Conservation (phyloP, 2,329 filamentous ascomycete genomes). For the Rhynchosporium agropyri region DNA sequence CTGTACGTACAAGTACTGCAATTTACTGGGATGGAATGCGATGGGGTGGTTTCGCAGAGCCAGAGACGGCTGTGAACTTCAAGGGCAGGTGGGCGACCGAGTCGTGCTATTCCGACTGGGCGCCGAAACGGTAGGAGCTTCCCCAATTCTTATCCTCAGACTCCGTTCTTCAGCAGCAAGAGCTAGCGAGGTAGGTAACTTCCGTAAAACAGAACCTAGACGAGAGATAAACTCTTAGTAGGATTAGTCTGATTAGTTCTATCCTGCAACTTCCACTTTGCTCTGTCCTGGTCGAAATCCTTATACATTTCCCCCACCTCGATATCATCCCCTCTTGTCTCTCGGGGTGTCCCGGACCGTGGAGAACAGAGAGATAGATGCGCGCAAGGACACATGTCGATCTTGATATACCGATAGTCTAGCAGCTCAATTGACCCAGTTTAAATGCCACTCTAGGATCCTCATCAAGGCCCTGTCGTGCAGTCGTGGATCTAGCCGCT, state of each 20-base stretch:
- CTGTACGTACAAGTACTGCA: no score
- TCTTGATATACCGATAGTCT: conserved; percentile 5
- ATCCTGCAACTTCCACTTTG: no score
- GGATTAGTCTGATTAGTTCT: neutral
- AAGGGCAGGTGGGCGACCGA: neutral
- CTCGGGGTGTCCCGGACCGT: neutral
- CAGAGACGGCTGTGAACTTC: neutral
- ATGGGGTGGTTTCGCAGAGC: neutral
- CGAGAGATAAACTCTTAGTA: neutral
- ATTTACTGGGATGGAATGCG: neutral
- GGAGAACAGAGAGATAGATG: neutral
- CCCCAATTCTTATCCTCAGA: neutral
- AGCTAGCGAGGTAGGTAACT: neutral
- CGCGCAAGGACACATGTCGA: conserved; percentile 2
- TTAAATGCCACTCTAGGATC: conserved; percentile 5
- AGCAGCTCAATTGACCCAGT: neutral
- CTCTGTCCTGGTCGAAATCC: no score
- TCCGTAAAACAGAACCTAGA: neutral
- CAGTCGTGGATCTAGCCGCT: conserved; percentile 18
- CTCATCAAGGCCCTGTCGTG: conserved; percentile 14
- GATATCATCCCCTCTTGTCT: neutral
- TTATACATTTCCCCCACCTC: neutral
- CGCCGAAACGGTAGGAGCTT: neutral
- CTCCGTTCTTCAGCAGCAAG: neutral
- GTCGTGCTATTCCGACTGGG: conserved; percentile 3